Evolutionary conservation across 257 asterid genomes (phyloP), one percentile per base, ranked within the genome.

Genomic region (Lithospermum erythrorhizon): DNA sequence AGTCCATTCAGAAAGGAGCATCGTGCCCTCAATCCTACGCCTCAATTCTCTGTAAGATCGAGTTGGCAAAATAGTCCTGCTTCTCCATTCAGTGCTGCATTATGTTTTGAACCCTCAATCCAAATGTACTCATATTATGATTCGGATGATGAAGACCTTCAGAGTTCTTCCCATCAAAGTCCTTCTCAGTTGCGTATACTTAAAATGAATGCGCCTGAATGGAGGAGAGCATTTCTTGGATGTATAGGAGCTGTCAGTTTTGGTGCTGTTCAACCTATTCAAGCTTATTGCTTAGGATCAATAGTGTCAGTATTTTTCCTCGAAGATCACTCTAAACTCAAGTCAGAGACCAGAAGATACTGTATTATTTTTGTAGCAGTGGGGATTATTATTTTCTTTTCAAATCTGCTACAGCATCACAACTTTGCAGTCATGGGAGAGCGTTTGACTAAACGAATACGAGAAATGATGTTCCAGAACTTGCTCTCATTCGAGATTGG

Each of bases 401-500:
- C 87, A 8, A 87, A 81, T 54, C 53, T 87, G 22, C 48, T 84
- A 21, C 96, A 87, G 8, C 96, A 87, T 45, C 80, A 87, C 65
- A 85, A 83, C 55, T 87, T 87, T 9, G 80, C 87, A 0, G 15
- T 78, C 22, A 81, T 83, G 89, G 96, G 94, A 53, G 96, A 87
- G 63, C 67, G 79, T 0, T 49, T 85, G 29, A 79, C 86, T 1
- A 87, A 81, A 73, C 78, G 83, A 66, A 75, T 85, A 6, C 75
- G 93, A 0, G 89, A 87, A 57, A 75, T 61, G 45, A 78, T 83
- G 49, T 70, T 87, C 0, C 55, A 67, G 3, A 80, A 75, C 6
- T 61, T 83, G 53, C 79, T 85, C 6, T 82, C 85, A 1, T 84
- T 84, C 20, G 96, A 87, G 74, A 62, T 84, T 10, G 82, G 85